Conservation (phyloP, 2,329 filamentous ascomycete genomes). For the Fusarium gaditjirri region DNA sequence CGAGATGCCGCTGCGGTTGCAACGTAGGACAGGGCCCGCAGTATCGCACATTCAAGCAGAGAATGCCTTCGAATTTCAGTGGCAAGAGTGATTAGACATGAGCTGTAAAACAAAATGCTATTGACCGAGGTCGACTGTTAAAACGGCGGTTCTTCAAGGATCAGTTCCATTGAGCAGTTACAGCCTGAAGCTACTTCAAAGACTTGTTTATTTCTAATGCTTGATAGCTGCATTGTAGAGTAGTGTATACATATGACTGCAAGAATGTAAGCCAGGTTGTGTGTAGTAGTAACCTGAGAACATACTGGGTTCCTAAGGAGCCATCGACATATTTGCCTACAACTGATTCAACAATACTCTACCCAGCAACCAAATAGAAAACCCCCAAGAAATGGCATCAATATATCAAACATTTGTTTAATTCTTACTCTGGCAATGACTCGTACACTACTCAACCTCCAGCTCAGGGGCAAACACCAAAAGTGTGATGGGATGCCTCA, state of each 20-base stretch:
- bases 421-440: background rate
- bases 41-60: constrained; percentile 18
- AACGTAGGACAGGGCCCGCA: constrained; percentile 33
- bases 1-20: constrained; percentile 39
- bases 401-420: background rate
- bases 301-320: background rate
- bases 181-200: background rate
- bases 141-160: background rate
- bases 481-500: constrained; percentile 19
- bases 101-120: background rate
- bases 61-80: background rate
- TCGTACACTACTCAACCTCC: background rate
- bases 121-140: background rate
- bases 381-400: background rate
- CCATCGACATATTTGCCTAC: background rate
- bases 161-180: too few relatives aligned
- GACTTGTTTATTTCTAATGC: background rate
- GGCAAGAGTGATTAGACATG: constrained; percentile 11
- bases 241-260: background rate
- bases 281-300: background rate
- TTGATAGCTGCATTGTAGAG: background rate
- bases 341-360: background rate
- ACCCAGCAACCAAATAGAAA: background rate
- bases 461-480: constrained; percentile 29
- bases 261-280: background rate